Percentiles rank a stretch among this genome's conserved stretches.
Conservation (phyloP, 495 filamentous ascomycete species). For the Penicillium crystallinum region DNA sequence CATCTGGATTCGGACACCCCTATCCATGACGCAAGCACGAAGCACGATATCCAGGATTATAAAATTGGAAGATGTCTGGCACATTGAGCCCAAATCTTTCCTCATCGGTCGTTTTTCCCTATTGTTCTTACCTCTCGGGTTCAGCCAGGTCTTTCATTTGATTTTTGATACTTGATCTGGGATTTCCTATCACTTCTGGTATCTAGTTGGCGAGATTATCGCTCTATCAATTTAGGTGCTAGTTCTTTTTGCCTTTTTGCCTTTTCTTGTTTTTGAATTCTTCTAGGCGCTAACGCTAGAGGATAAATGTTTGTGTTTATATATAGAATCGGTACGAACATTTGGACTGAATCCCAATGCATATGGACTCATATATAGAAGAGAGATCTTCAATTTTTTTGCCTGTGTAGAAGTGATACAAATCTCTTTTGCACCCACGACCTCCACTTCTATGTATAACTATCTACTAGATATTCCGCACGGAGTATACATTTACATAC, state of each 20-base stretch:
- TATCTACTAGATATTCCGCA: too few relatives aligned
- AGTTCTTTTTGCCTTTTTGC: not conserved
- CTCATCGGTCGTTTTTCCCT: not conserved
- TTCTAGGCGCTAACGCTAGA: too few relatives aligned
- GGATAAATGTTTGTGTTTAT: too few relatives aligned
- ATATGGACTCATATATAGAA: too few relatives aligned
- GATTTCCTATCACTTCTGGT: not conserved
- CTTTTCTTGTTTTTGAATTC: too few relatives aligned
- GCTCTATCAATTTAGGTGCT: slow-evolving; percentile 13
- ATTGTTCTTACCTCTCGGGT: not conserved
- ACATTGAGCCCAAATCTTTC: slow-evolving; percentile 4
- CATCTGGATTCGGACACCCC: not conserved
- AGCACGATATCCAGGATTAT: not conserved
- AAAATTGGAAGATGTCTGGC: slow-evolving; percentile 10
- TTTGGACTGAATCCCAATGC: too few relatives aligned
- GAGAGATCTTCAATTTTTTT: too few relatives aligned
- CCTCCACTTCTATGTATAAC: too few relatives aligned
- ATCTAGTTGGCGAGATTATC: slow-evolving; percentile 17
- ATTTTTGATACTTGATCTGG: not conserved
- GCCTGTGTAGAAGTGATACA: too few relatives aligned
- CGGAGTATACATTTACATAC: too few relatives aligned
- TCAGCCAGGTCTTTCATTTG: slow-evolving; percentile 3
- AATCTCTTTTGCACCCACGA: too few relatives aligned
- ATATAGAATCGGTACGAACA: too few relatives aligned
- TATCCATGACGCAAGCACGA: not conserved